Base-by-base conservation (phyloP, 2,329 filamentous ascomycete genomes). In the Fusarium duplospermum region DNA sequence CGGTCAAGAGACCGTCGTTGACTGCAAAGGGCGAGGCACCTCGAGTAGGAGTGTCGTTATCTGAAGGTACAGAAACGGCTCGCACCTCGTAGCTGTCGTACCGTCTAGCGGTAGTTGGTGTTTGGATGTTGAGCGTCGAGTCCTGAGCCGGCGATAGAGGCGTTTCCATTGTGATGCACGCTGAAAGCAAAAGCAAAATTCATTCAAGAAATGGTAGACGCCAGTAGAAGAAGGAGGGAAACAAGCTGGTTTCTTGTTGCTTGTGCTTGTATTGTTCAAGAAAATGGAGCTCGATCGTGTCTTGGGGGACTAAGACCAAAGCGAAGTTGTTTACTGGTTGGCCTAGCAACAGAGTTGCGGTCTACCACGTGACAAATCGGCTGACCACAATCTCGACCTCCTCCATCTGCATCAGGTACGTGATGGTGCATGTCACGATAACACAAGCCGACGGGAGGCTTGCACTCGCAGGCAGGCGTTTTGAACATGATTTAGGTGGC, bases 1-100 rank as follows among this genome's bases (percentile, higher is more conserved):
- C 83, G 36, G 76, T 68, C 29, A 68, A 68, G 10, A 63, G 63
- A 16, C 75, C 80, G 45, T 84, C 83, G 73, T 79, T 81, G 64
- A 82, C 73, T 24, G 79, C 68, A 45, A 79, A 80, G 2, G 80
- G 77, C 14, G 79, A 79, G 7, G 79, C 79, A 16, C 72, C 71
- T 50, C 75, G 62, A 24, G 62, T 73, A 16, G 52, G 11, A 3
- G 77, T 76, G 33, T 42, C 64, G 11, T 63, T 42, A 27, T 73
- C 71, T 20, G 73, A 73, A 33, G 72, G 33, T 5, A 57, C 63
- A 57, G 75, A 70, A 33, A 72, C 63, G 20, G 71, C 67, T 62
- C 69, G 67, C 54, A 76, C 74, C 36, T 80, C 78, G 65, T 77
- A 78, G 18, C 66, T 56, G 54, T 79, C 76, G 78, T 73, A 70